These are phyloP conservation scores for Ensete ventricosum DNA, from an alignment of 176 grass and related monocot species.

Conservation along the genomic window DNA sequence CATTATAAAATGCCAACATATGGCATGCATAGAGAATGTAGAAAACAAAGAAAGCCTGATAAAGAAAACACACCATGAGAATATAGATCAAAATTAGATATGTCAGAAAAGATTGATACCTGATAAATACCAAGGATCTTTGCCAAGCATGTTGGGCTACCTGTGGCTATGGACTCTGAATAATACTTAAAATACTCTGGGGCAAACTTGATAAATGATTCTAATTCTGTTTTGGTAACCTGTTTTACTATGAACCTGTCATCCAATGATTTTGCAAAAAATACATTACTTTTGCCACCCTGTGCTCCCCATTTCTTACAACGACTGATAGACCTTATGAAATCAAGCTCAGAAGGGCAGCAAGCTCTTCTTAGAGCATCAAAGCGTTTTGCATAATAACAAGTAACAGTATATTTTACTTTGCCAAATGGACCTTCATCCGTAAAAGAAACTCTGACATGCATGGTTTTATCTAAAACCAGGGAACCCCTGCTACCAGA, in stretches of 20 bases:
- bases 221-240: constrained; percentile 89
- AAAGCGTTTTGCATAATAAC: constrained; percentile 86
- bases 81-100: neutral
- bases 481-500: constrained; percentile 36
- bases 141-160: constrained; percentile 88
- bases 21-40: neutral
- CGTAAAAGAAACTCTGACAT: constrained; percentile 79
- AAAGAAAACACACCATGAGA: neutral
- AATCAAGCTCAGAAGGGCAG: constrained; percentile 91
- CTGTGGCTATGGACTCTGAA: constrained; percentile 66
- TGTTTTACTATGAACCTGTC: constrained; percentile 95
- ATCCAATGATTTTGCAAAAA: constrained; percentile 98
- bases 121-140: constrained; percentile 99
- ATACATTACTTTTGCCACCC: constrained; percentile 99
- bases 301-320: constrained; percentile 99
- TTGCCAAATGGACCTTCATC: constrained; percentile 67
- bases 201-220: constrained; percentile 94
- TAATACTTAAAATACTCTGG: constrained; percentile 85
- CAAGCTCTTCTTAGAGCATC: constrained; percentile 76
- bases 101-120: constrained; percentile 26
- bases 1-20: no score
- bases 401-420: constrained; percentile 75
- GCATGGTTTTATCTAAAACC: constrained; percentile 48
- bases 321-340: constrained; percentile 85
- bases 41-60: constrained; percentile 2